phyloP scores from a whole-genome alignment of 78 protist genomes.

The Dictyostelium citrinum region DNA sequence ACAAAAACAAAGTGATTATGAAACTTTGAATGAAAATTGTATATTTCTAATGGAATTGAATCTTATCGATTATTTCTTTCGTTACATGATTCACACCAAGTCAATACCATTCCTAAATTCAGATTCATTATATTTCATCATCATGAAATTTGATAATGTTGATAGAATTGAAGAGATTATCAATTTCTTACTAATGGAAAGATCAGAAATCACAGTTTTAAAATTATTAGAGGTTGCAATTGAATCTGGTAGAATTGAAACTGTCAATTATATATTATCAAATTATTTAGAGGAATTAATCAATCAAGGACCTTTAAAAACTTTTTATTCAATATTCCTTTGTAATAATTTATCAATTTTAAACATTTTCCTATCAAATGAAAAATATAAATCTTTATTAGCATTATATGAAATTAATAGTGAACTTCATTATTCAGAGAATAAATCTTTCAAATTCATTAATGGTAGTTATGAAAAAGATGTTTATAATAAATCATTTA shows the following conservation, averaged over 20 bases:
- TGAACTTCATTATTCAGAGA: background rate
- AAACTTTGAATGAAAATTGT: background rate
- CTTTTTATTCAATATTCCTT: background rate
- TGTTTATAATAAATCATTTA: background rate
- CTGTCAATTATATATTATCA: background rate
- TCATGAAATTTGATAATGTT: background rate
- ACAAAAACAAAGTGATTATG: background rate
- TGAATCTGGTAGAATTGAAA: background rate
- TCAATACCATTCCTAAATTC: background rate
- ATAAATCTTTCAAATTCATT: background rate
- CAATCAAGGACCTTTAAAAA: background rate
- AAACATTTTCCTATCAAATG: background rate
- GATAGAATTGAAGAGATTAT: background rate
- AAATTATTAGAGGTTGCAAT: background rate
- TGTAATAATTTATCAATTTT: too few species aligned
- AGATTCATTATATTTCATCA: background rate
- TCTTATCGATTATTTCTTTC: background rate
- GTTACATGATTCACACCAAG: background rate
- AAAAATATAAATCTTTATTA: background rate
- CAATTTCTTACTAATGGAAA: background rate
- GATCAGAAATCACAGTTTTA: background rate
- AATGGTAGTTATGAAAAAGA: background rate
- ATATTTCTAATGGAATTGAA: background rate
- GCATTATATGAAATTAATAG: background rate
- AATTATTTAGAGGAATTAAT: background rate